phyloP scores from a whole-genome alignment of 208 protist species.

The Kentomonas sorsogonicus region DNA sequence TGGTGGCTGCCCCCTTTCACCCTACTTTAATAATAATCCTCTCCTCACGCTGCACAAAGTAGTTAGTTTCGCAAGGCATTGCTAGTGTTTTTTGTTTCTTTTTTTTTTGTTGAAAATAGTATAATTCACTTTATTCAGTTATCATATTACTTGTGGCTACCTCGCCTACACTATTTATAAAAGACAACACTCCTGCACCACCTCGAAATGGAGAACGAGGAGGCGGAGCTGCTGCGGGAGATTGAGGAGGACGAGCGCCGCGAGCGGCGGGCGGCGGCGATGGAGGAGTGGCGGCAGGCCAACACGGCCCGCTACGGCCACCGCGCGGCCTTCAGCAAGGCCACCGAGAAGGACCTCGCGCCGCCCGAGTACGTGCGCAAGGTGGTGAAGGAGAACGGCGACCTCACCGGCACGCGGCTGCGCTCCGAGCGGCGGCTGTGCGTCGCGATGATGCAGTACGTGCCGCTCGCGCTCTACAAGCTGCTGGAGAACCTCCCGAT shows the following conservation, averaged over 20 bases:
- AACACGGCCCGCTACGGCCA: constrained; percentile 74
- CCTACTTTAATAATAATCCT: not conserved
- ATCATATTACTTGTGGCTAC: not conserved
- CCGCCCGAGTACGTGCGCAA: constrained; percentile 99
- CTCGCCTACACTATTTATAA: too few relatives aligned
- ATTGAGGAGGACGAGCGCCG: constrained; percentile 35
- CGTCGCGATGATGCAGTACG: constrained; percentile 98
- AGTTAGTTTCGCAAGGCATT: not conserved
- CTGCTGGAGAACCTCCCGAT: constrained; percentile 99
- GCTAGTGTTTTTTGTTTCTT: constrained; percentile 1
- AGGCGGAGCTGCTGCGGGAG: constrained; percentile 22
- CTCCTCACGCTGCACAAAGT: not conserved
- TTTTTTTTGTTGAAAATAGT: constrained; percentile 4
- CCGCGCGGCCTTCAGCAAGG: constrained; percentile 57
- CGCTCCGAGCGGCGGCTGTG: constrained; percentile 99
- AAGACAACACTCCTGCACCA: not conserved
- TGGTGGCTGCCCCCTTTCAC: not conserved
- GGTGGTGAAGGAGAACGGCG: constrained; percentile 99
- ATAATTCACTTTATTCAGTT: not conserved
- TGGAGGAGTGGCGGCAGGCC: constrained; percentile 57
- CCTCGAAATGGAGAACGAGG: not conserved
- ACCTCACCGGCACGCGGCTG: constrained; percentile 98
- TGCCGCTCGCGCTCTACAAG: constrained; percentile 99
- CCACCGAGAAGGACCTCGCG: constrained; percentile 65
- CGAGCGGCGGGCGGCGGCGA: constrained; percentile 31